A percentile compares a stretch with the other conserved stretches of the same genome.
Conservation (phyloP, 257 asterid genomes). For the Solanum medicagineum region DNA sequence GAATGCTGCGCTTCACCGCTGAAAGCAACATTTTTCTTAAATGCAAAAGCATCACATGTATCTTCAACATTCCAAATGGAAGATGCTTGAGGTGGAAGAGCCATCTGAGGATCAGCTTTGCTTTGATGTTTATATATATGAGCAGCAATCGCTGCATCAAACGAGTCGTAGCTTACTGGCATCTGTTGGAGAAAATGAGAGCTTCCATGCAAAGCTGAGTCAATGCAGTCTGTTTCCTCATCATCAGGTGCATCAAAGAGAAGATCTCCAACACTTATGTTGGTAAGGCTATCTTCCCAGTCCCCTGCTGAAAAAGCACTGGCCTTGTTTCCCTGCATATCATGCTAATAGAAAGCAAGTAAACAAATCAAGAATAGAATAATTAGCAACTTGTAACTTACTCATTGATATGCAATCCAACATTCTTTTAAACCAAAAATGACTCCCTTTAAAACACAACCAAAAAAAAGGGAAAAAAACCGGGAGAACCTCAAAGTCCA, state of each 20-base stretch:
- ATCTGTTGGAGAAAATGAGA: constrained; percentile 40
- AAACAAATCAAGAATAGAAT: neutral
- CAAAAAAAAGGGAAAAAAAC: neutral
- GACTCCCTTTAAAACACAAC: neutral
- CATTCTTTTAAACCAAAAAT: neutral
- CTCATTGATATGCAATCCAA: neutral
- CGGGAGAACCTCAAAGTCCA: neutral
- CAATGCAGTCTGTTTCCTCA: constrained; percentile 25
- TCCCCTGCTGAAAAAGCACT: constrained; percentile 46
- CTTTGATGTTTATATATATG: constrained; percentile 71
- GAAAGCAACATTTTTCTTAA: constrained; percentile 37
- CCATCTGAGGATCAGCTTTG: constrained; percentile 33
- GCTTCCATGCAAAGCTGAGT: constrained; percentile 20
- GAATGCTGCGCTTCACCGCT: constrained; percentile 13
- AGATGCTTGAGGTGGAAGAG: constrained; percentile 30
- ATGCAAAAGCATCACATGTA: constrained; percentile 87
- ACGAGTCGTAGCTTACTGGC: constrained; percentile 85
- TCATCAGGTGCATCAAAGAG: constrained; percentile 41
- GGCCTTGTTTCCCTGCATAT: constrained; percentile 19
- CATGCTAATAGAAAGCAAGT: constrained; percentile 14
- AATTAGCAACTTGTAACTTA: neutral
- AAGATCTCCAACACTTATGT: constrained; percentile 74
- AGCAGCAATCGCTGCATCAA: constrained; percentile 97
- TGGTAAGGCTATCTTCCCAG: constrained; percentile 91
- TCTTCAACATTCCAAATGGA: constrained; percentile 95